Evolutionary conservation across 2,329 filamentous ascomycete species (phyloP), one percentile per base, ranked within the genome.

Genomic region (Cryphonectria radicalis): DNA sequence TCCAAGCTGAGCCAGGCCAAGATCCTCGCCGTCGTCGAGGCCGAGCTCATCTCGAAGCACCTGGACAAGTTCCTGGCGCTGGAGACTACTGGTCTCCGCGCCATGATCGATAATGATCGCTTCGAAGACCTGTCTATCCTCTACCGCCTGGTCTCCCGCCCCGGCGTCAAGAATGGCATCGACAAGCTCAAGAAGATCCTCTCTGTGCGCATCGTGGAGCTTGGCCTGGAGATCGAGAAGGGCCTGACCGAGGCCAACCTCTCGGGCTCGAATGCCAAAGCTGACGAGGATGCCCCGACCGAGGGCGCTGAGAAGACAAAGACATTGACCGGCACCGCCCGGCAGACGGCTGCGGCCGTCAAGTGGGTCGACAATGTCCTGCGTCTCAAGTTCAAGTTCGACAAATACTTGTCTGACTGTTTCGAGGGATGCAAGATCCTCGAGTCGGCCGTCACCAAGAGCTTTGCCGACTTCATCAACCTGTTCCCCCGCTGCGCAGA

Each of bases 311-410:
- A 87, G 43, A 85, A 68, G 76, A 80, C 32, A 88, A 90, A 69
- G 82, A 78, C 87, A 70, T 77, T 87, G 53, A 88, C 84, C 72
- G 83, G 88, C 0, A 84, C 91, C 10, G 95, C 93, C 40, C 92
- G 94, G 79, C 92, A 95, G 78, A 98, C 96, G 0, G 88, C 90
- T 0, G 92, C 94, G 1, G 96, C 96, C 0, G 92, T 98, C 76
- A 93, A 93, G 77, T 99, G 96, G 96, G 95, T 98, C 2, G 93
- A 97, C 76, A 94, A 97, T 76, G 93, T 98, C 2, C 84, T 99
- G 64, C 82, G 83, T 25, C 84, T 99, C 40, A 98, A 98, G 81
- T 91, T 92, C 76, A 97, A 96, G 78, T 98, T 97, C 76, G 95
- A 98, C 79, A 86, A 82, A 17, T 88, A 99, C 72, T 94, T 92